Conservation (phyloP, 441 rosid genomes). For the Gossypium lobatum region DNA sequence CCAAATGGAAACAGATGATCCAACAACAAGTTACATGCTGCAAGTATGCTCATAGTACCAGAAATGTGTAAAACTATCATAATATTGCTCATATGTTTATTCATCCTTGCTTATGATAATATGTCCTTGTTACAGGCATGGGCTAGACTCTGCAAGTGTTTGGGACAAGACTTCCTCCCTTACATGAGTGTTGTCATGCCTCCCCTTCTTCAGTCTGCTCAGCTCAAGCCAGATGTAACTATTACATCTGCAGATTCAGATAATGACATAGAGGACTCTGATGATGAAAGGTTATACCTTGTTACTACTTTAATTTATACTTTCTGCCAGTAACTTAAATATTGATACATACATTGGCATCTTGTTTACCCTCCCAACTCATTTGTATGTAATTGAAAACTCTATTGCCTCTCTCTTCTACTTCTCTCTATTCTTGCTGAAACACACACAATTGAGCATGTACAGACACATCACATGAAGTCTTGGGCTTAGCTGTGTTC, state of each 20-base stretch:
- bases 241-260: slow-evolving; percentile 98
- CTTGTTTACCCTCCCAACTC: not conserved
- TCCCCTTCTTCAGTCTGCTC: slow-evolving; percentile 94
- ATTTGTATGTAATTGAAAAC: not conserved
- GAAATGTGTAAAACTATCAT: slow-evolving; percentile 4
- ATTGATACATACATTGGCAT: not conserved
- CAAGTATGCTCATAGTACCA: slow-evolving; percentile 47
- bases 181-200: slow-evolving; percentile 99
- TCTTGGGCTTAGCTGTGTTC: not conserved
- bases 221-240: slow-evolving; percentile 97
- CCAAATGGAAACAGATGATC: slow-evolving; percentile 95
- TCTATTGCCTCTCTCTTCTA: not conserved
- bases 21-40: slow-evolving; percentile 96
- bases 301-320: slow-evolving; percentile 11
- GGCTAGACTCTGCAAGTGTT: slow-evolving; percentile 99
- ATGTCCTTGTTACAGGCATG: slow-evolving; percentile 59
- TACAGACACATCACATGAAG: not conserved
- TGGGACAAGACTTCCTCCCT: slow-evolving; percentile 98
- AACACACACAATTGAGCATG: not conserved
- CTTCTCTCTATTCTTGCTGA: not conserved
- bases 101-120: slow-evolving; percentile 5
- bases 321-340: not conserved
- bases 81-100: not conserved
- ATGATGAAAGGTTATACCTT: slow-evolving; percentile 77
- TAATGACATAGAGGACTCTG: slow-evolving; percentile 85